Evolutionary conservation across 805 yeast genomes (phyloP).

Genomic region (Barnettozyma vustinii): DNA sequence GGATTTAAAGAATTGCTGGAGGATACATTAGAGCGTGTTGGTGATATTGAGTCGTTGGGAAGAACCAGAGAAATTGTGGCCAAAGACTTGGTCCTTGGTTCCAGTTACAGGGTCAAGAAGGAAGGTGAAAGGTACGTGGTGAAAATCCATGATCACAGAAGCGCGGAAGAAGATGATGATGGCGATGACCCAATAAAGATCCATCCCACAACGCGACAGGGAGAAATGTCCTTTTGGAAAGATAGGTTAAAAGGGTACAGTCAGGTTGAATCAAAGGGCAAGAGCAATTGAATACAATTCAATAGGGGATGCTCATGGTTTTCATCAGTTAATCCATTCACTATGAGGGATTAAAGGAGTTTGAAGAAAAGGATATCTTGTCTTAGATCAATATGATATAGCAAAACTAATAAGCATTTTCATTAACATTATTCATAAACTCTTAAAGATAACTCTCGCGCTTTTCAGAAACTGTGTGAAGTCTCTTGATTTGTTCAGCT

Average conservation of each 20-base stretch:
- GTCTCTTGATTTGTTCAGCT: constrained; percentile 18
- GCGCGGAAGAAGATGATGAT: constrained; percentile 10
- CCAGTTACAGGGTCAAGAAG: constrained; percentile 33
- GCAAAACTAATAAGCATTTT: not conserved
- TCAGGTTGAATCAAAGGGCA: not conserved
- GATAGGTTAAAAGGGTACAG: constrained; percentile 15
- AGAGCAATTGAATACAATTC: not conserved
- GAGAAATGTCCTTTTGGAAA: constrained; percentile 22
- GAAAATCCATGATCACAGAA: not conserved
- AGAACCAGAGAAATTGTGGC: constrained; percentile 72
- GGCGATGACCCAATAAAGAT: constrained; percentile 20
- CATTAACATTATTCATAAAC: not conserved
- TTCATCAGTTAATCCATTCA: not conserved
- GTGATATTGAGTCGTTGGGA: constrained; percentile 70
- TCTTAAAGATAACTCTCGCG: constrained; percentile 18
- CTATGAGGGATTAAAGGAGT: too few relatives aligned
- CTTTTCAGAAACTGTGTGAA: constrained; percentile 20
- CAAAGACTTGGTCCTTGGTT: constrained; percentile 59
- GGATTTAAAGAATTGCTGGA: constrained; percentile 62
- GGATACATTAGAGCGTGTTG: constrained; percentile 62
- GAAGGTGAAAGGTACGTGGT: constrained; percentile 14
- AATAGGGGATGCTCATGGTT: not conserved
- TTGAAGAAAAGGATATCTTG: too few relatives aligned
- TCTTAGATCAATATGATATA: not conserved
- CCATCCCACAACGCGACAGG: constrained; percentile 25